Base-by-base conservation (phyloP, 257 asterid genomes). In the Lycium ferocissimum region DNA sequence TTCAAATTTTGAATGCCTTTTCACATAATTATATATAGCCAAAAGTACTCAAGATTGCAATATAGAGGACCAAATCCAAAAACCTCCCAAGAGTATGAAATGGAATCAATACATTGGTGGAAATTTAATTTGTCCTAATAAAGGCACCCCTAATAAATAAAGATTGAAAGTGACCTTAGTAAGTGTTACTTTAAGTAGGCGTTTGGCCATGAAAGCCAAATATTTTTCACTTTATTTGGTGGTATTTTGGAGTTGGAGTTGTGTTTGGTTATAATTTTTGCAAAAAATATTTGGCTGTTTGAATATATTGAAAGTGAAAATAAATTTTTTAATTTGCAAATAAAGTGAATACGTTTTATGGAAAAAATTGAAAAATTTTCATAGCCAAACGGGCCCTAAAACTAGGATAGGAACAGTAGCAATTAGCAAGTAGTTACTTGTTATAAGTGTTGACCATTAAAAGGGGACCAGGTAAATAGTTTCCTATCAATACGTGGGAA, bases 391-490 rank as follows among this genome's bases (percentile, higher is more conserved):
- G 33, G 33, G 33, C 33, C 33, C 33, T 26, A 38, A 18, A 12
- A 63, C 20, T 53, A 61, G 40, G 20, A 40, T 70, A n/a, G 33
- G 57, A 17, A 56, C 20, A 75, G 43, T 80, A 65, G 84, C 85
- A 78, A 79, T 80, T 38, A 65, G 65, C 76, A 18, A 69, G 33
- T 57, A 15, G 2, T 57, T 61, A n/a, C 38, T 63, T 83, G 80
- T 43, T 43, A n/a, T 17, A 72, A n/a, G 80, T 37, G 87, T 86
- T 86, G 92, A 85, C 87, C 71, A 51, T 83, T 88, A 87, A 83
- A 87, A 84, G 71, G 70, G 86, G 84, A 81, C 85, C 33, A 70
- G 80, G 5, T 70, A 67, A 35, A 66, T 43, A 69, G 5, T 61
- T 33, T 35, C 56, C 1, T 37, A 61, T 33, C 13, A 14, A 88